Conservation (phyloP, 257 asterid genomes). For the Plantago ovata region DNA sequence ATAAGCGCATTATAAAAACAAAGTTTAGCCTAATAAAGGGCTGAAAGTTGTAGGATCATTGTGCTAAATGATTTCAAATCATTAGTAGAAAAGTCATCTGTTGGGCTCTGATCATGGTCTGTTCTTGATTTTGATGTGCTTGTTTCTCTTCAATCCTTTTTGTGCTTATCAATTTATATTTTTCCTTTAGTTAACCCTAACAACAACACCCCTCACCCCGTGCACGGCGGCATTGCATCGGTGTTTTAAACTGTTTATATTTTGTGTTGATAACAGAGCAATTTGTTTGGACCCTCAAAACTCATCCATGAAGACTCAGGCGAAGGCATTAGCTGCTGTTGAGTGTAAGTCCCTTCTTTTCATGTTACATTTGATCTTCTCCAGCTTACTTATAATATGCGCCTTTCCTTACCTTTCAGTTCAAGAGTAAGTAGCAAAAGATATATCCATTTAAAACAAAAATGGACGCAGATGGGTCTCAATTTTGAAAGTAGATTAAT, state of each 20-base stretch:
- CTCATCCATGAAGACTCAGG: constrained; percentile 70
- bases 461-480: too few relatives aligned
- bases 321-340: constrained; percentile 66
- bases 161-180: background rate
- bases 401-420: constrained; percentile 15
- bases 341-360: constrained; percentile 61
- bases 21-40: constrained; percentile 12
- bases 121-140: constrained; percentile 1
- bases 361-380: constrained; percentile 1
- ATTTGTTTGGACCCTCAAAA: constrained; percentile 78
- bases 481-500: too few relatives aligned
- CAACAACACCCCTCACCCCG: too few relatives aligned
- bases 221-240: too few relatives aligned
- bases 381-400: constrained; percentile 11
- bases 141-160: background rate
- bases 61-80: constrained; percentile 7
- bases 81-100: background rate
- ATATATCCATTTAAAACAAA: background rate
- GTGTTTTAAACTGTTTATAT: too few relatives aligned
- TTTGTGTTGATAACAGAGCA: constrained; percentile 62
- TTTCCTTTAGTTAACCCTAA: too few relatives aligned
- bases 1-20: constrained; percentile 8
- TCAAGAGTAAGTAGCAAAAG: constrained; percentile 10
- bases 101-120: background rate
- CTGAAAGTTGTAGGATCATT: constrained; percentile 11